These are phyloP conservation scores for Adansonia rubrostipa DNA, from an alignment of 441 rosid species.

Conservation along the genomic window DNA sequence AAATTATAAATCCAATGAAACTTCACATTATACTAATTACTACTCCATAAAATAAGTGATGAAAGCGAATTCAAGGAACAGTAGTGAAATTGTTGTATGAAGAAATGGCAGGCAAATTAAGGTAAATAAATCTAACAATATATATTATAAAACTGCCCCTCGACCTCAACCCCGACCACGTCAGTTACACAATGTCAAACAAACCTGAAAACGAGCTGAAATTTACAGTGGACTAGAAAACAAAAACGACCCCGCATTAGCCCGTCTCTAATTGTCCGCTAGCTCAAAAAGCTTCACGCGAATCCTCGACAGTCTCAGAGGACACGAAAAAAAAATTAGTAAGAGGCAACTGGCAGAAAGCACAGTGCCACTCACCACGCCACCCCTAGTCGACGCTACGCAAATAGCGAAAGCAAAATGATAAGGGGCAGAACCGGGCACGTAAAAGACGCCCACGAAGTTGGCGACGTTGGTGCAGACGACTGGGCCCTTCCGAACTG, in stretches of 20 bases:
- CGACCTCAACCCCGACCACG: conserved; percentile 2
- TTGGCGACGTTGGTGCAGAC: conserved; percentile 33
- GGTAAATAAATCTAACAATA: neutral
- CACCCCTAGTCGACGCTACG: conserved; percentile 14
- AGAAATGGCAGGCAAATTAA: neutral
- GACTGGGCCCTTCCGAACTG: conserved; percentile 61
- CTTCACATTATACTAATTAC: neutral
- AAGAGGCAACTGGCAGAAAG: conserved; percentile 19
- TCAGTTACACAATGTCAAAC: conserved; percentile 15
- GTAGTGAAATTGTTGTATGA: neutral
- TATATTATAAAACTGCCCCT: neutral
- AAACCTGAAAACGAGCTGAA: conserved; percentile 37
- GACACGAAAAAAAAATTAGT: neutral
- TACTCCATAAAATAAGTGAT: neutral
- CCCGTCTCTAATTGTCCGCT: conserved; percentile 42
- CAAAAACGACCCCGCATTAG: conserved; percentile 31
- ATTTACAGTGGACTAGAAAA: conserved; percentile 50
- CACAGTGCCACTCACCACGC: neutral
- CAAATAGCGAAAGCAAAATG: conserved; percentile 42
- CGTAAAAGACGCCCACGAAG: neutral
- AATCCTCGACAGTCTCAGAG: conserved; percentile 24
- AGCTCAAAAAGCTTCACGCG: conserved; percentile 57
- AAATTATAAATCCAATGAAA: neutral
- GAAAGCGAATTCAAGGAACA: neutral
- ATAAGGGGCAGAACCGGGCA: conserved; percentile 53